Conservation (phyloP, 306 rosid species). For the Castanospermum australe region DNA sequence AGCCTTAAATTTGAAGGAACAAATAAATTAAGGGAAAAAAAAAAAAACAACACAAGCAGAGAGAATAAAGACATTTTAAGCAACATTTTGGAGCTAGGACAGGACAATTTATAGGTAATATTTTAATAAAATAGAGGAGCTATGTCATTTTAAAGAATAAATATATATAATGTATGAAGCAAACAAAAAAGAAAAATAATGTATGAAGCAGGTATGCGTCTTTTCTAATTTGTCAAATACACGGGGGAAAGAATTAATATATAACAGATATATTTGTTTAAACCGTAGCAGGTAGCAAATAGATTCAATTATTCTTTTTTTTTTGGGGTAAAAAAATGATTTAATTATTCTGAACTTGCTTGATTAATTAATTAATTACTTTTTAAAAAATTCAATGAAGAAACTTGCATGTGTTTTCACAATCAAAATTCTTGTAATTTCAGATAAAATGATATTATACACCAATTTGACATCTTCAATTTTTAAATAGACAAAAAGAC, state of each 20-base stretch:
- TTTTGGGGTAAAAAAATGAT: not conserved
- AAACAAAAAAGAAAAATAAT: not conserved
- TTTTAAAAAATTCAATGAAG: not conserved
- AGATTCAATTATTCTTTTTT: not conserved
- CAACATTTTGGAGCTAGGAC: slow-evolving; percentile 2
- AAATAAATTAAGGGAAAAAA: too few relatives aligned
- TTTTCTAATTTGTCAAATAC: slow-evolving; percentile 29
- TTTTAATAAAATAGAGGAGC: slow-evolving; percentile 3
- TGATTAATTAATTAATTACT: not conserved
- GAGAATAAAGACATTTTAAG: slow-evolving; percentile 33
- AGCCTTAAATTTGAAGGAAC: not conserved
- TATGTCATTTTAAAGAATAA: not conserved
- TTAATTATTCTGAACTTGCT: not conserved
- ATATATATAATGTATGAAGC: not conserved
- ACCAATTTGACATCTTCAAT: not conserved
- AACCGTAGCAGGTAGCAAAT: slow-evolving; percentile 7
- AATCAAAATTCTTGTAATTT: not conserved
- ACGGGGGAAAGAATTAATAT: slow-evolving; percentile 10
- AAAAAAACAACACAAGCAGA: not conserved
- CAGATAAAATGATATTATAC: not conserved
- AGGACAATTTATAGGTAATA: slow-evolving; percentile 25
- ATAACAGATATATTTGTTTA: not conserved
- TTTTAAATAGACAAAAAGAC: not conserved
- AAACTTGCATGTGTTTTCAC: not conserved
- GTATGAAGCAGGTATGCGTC: slow-evolving; percentile 18